Percentiles rank a stretch among this genome's conserved stretches.
Evolutionary conservation across 768 basidiomycete species (phyloP).

Genomic region (Dacryopinax spathularia): DNA sequence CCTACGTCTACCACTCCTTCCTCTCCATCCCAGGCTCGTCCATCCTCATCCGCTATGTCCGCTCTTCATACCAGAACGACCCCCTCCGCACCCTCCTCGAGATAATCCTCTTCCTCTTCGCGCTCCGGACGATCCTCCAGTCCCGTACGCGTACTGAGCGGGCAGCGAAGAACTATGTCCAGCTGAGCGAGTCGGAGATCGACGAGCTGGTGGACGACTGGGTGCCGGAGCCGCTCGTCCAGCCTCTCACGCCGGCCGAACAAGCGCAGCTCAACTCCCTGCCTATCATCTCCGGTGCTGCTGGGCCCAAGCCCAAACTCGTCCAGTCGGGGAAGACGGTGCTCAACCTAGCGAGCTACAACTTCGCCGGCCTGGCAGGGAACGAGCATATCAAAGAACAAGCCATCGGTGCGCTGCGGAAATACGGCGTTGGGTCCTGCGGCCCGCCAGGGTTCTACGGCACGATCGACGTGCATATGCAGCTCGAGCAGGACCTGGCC

Average conservation of each 20-base stretch:
- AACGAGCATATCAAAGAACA: slow-evolving; percentile 77
- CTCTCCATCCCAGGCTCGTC: slow-evolving; percentile 26
- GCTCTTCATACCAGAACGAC: slow-evolving; percentile 90
- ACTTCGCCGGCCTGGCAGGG: slow-evolving; percentile 80
- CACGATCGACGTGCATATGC: slow-evolving; percentile 83
- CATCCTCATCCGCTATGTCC: slow-evolving; percentile 63
- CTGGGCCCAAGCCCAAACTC: slow-evolving; percentile 72
- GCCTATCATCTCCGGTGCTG: slow-evolving; percentile 65
- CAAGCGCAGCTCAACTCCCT: slow-evolving; percentile 55
- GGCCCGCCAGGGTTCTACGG: slow-evolving; percentile 97
- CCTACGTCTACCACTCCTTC: slow-evolving; percentile 3
- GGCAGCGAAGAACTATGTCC: slow-evolving; percentile 74
- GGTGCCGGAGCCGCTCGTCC: slow-evolving; percentile 70
- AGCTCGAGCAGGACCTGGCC: slow-evolving; percentile 77
- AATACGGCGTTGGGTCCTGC: slow-evolving; percentile 88
- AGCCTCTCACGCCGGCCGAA: slow-evolving; percentile 45
- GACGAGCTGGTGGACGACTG: slow-evolving; percentile 95
- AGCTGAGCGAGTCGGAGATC: slow-evolving; percentile 87
- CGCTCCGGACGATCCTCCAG: slow-evolving; percentile 78
- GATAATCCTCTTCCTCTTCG: slow-evolving; percentile 73
- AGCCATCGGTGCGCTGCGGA: slow-evolving; percentile 67
- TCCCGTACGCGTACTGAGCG: slow-evolving; percentile 76
- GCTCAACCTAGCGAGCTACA: slow-evolving; percentile 75
- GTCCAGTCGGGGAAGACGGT: slow-evolving; percentile 56
- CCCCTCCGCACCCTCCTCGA: slow-evolving; percentile 85